phyloP scores from a whole-genome alignment of 2,329 filamentous ascomycete species.

The Ophiostoma perfectum region DNA sequence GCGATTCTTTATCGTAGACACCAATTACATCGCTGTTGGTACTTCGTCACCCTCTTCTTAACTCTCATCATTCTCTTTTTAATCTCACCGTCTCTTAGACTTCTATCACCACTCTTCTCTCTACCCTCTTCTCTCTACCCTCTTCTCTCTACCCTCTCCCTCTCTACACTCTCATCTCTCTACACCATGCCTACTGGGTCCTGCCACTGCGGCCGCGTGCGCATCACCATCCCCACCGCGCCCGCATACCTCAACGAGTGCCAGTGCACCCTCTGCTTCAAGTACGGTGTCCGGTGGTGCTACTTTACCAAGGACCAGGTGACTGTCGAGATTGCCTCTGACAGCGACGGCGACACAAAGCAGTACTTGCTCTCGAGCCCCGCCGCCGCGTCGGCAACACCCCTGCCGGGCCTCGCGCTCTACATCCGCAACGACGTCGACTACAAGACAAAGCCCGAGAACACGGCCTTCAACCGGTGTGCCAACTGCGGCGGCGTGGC shows the following conservation, averaged over 20 bases:
- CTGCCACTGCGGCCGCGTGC: slow-evolving; percentile 29
- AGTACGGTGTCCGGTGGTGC: slow-evolving; percentile 27
- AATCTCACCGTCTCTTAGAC: not conserved
- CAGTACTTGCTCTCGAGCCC: not conserved
- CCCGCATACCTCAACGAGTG: slow-evolving; percentile 28
- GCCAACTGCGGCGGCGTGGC: slow-evolving; percentile 24
- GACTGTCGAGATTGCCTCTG: not conserved
- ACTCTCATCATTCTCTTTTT: not conserved
- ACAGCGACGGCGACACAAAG: not conserved
- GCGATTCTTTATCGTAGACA: not conserved
- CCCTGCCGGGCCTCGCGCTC: slow-evolving; percentile 8
- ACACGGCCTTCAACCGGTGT: slow-evolving; percentile 16
- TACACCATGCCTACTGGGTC: slow-evolving; percentile 11
- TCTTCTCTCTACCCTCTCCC: not conserved
- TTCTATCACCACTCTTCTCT: not conserved
- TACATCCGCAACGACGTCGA: slow-evolving; percentile 17
- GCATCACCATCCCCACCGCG: slow-evolving; percentile 22
- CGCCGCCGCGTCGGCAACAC: slow-evolving; percentile 17
- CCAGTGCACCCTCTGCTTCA: slow-evolving; percentile 28
- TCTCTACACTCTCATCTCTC: not conserved
- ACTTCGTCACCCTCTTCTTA: not conserved
- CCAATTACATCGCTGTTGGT: not conserved
- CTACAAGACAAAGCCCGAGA: not conserved
- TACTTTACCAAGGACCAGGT: slow-evolving; percentile 24
- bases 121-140: not conserved